These are phyloP conservation scores for Leucoagaricus sp. DNA, from an alignment of 1,284 basidiomycete genomes.

Conservation along the genomic window DNA sequence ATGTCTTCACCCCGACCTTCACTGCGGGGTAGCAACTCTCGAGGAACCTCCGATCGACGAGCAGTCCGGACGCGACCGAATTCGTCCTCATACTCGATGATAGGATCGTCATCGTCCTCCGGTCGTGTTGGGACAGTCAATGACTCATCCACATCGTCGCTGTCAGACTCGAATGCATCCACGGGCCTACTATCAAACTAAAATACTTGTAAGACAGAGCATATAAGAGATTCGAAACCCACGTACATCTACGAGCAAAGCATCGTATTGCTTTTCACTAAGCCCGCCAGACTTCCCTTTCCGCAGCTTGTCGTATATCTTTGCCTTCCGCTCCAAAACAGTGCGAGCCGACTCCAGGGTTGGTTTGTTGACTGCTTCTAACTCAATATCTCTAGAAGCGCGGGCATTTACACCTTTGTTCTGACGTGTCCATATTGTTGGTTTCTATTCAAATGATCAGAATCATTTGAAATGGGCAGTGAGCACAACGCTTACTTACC, in stretches of 20 bases:
- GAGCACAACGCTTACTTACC: constrained; percentile 37
- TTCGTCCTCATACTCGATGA: constrained; percentile 86
- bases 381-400: constrained; percentile 63
- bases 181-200: constrained; percentile 63
- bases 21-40: constrained; percentile 49
- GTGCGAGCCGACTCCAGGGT: constrained; percentile 70
- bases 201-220: neutral
- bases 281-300: constrained; percentile 83
- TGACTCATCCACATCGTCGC: constrained; percentile 76
- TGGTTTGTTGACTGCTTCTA: constrained; percentile 64
- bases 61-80: constrained; percentile 76
- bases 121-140: constrained; percentile 52
- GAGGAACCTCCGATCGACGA: constrained; percentile 76
- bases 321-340: constrained; percentile 77
- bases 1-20: constrained; percentile 41
- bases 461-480: neutral
- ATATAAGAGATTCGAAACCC: neutral
- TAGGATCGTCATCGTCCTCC: constrained; percentile 68
- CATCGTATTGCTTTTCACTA: constrained; percentile 74
- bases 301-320: constrained; percentile 78
- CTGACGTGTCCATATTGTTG: constrained; percentile 66
- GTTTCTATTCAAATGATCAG: constrained; percentile 50
- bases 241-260: constrained; percentile 83
- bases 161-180: constrained; percentile 63
- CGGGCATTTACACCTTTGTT: constrained; percentile 72